Evolutionary conservation across 2,329 filamentous ascomycete genomes (phyloP).

Genomic region (Colletotrichum eremochloae): DNA sequence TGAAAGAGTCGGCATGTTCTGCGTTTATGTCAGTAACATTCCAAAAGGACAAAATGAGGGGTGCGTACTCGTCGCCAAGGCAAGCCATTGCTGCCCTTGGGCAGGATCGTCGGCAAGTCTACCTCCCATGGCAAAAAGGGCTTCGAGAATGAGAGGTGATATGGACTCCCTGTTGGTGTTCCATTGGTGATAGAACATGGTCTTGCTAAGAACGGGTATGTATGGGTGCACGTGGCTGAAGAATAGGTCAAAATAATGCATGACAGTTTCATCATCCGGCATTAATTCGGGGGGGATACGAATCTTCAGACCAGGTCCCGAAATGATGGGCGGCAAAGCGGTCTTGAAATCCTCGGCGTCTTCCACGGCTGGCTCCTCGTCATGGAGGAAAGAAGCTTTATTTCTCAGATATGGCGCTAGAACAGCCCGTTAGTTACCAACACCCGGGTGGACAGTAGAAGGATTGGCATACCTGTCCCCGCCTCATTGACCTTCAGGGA

Average conservation of each 20-base stretch:
- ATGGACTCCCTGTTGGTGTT: constrained; percentile 84
- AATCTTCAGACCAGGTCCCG: constrained; percentile 80
- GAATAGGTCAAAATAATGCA: constrained; percentile 91
- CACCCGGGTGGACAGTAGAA: constrained; percentile 7
- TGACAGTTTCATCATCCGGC: constrained; percentile 85
- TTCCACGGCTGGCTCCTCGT: constrained; percentile 75
- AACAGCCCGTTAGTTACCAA: constrained; percentile 3
- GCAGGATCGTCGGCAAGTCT: constrained; percentile 85
- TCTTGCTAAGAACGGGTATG: constrained; percentile 87
- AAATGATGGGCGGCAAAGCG: constrained; percentile 75
- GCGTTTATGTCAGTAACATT: constrained; percentile 18
- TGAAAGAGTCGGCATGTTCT: constrained; percentile 94
- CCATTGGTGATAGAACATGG: constrained; percentile 91
- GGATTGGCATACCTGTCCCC: constrained; percentile 77
- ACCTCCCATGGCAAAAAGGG: constrained; percentile 90
- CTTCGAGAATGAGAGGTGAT: constrained; percentile 89
- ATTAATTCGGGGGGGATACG: constrained; percentile 93
- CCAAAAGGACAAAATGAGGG: not conserved
- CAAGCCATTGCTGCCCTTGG: constrained; percentile 92
- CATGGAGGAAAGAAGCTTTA: constrained; percentile 63
- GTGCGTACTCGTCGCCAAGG: constrained; percentile 81
- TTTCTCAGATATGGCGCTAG: constrained; percentile 87
- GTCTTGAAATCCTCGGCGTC: constrained; percentile 81
- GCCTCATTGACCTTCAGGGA: constrained; percentile 89
- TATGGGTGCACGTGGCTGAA: constrained; percentile 94